Evolutionary conservation across 331 rosid species (phyloP).

Genomic region (Quercus phellos): DNA sequence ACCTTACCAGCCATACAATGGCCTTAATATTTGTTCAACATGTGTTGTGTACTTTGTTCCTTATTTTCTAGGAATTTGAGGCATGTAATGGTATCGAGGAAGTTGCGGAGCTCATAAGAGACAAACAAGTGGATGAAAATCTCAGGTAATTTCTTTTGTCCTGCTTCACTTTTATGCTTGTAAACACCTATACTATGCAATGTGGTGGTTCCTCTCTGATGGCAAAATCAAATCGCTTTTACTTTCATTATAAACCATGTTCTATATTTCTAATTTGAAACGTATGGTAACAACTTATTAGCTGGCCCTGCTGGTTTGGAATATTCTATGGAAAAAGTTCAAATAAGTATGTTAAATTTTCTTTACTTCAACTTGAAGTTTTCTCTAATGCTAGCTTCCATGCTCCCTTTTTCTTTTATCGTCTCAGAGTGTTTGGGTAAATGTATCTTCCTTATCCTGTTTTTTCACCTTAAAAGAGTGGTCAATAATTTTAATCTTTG

Average conservation of each 20-base stretch:
- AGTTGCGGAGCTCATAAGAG: slow-evolving; percentile 81
- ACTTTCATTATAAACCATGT: background rate
- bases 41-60: slow-evolving; percentile 1
- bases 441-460: background rate
- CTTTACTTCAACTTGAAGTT: background rate
- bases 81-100: slow-evolving; percentile 71
- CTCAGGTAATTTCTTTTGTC: slow-evolving; percentile 50
- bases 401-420: background rate
- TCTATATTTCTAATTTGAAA: slow-evolving; percentile 4
- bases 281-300: background rate
- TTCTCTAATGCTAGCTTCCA: background rate
- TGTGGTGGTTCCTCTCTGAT: slow-evolving; percentile 1
- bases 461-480: background rate
- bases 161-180: slow-evolving; percentile 5
- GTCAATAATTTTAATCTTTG: background rate
- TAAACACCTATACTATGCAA: slow-evolving; percentile 5
- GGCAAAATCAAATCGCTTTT: background rate
- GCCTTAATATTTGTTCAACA: background rate
- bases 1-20: no score
- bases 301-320: slow-evolving; percentile 11
- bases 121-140: slow-evolving; percentile 80
- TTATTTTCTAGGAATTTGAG: slow-evolving; percentile 67
- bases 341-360: background rate
- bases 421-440: background rate
- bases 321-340: background rate